Evolutionary conservation across 164 flowering plant species (phyloP).

Genomic region (Chimonanthus praecox): DNA sequence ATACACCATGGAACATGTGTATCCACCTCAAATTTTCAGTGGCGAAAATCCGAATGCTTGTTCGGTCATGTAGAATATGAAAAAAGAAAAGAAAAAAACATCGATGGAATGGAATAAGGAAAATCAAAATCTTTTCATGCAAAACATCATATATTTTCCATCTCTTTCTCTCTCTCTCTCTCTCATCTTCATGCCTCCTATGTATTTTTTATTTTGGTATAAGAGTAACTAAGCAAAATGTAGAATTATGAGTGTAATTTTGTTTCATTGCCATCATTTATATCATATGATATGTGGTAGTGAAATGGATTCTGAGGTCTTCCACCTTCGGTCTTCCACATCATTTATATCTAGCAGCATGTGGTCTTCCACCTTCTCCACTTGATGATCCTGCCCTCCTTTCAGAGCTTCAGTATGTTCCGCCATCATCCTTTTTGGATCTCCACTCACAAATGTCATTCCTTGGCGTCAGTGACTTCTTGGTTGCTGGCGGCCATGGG

Average conservation of each 20-base stretch:
- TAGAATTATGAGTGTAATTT: slow-evolving; percentile 8
- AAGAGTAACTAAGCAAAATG: not conserved
- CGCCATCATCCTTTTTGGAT: too few species aligned
- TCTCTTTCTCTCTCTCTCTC: not conserved
- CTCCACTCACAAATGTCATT: too few species aligned
- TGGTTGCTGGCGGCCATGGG: too few species aligned
- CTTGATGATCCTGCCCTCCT: too few species aligned
- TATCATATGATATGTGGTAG: not conserved
- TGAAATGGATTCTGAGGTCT: too few species aligned
- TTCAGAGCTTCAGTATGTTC: too few species aligned
- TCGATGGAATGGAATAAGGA: not conserved
- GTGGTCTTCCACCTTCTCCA: too few species aligned
- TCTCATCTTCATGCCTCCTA: not conserved
- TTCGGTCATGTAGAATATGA: slow-evolving; percentile 13
- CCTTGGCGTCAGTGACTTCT: too few species aligned
- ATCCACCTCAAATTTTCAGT: slow-evolving; percentile 19
- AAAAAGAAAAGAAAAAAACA: not conserved
- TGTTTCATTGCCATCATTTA: not conserved
- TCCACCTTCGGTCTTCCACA: too few species aligned
- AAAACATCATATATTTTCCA: not conserved
- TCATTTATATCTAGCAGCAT: too few species aligned
- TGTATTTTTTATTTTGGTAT: not conserved
- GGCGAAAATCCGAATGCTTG: slow-evolving; percentile 21
- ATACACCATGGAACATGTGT: slow-evolving; percentile 10
- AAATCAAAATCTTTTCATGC: not conserved